phyloP scores from a whole-genome alignment of 192 early-diverging fungal genomes.

The Obelidium mucronatum region DNA sequence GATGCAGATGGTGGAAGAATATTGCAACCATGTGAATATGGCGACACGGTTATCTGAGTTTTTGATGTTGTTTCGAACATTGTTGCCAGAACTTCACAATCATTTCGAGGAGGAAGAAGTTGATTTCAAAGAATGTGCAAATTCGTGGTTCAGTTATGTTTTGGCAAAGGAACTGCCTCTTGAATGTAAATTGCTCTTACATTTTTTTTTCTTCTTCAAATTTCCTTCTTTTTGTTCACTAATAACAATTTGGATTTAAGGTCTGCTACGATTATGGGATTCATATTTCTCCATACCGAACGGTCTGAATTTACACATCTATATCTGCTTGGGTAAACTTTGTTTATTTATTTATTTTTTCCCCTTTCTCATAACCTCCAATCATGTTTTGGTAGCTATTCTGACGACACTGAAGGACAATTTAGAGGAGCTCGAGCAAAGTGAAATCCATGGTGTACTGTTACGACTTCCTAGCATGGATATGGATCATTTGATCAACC shows the following conservation, averaged over 20 bases:
- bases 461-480: slow-evolving; percentile 72
- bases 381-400: slow-evolving; percentile 64
- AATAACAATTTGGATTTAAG: background rate
- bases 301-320: slow-evolving; percentile 83
- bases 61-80: slow-evolving; percentile 81
- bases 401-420: slow-evolving; percentile 76
- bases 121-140: slow-evolving; percentile 84
- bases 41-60: slow-evolving; percentile 86
- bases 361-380: background rate
- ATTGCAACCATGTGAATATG: slow-evolving; percentile 66
- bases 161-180: slow-evolving; percentile 85
- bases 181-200: slow-evolving; percentile 49
- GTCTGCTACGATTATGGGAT: slow-evolving; percentile 86
- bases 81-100: slow-evolving; percentile 88
- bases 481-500: slow-evolving; percentile 45
- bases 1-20: slow-evolving; percentile 73
- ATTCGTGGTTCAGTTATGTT: slow-evolving; percentile 83
- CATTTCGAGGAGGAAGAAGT: slow-evolving; percentile 97
- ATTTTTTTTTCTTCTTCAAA: background rate
- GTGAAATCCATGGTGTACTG: slow-evolving; percentile 86
- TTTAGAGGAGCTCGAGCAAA: slow-evolving; percentile 88
- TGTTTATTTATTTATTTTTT: slow-evolving; percentile 2
- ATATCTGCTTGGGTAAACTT: slow-evolving; percentile 75
- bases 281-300: slow-evolving; percentile 82
- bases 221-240: slow-evolving; percentile 14